Evolutionary conservation across 768 basidiomycete genomes (phyloP).

Genomic region (Suillus bovinus): DNA sequence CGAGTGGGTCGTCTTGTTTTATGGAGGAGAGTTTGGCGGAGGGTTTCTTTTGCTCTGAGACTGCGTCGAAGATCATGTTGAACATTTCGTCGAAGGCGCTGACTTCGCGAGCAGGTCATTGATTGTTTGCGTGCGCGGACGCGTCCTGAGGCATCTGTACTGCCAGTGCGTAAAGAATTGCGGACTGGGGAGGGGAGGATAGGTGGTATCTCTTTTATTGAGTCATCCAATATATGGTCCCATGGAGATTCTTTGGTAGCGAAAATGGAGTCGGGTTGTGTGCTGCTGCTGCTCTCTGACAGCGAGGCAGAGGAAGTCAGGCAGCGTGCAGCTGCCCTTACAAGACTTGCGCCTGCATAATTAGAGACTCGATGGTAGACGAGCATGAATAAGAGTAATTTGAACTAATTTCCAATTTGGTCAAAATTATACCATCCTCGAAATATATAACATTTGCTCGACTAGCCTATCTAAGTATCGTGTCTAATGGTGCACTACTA

Average conservation of each 20-base stretch:
- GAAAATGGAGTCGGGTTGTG: constrained; percentile 33
- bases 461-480: neutral
- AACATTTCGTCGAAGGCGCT: constrained; percentile 74
- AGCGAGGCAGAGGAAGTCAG: neutral
- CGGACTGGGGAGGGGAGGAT: constrained; percentile 21
- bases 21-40: constrained; percentile 12
- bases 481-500: neutral
- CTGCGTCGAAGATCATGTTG: constrained; percentile 63
- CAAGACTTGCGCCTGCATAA: constrained; percentile 6
- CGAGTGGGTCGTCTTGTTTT: neutral
- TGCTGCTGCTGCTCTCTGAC: neutral
- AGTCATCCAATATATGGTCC: constrained; percentile 54
- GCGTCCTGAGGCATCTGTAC: neutral
- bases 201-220: constrained; percentile 34
- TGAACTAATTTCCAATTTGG: neutral
- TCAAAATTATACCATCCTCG: neutral
- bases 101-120: constrained; percentile 69
- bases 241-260: constrained; percentile 41
- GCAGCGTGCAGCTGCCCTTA: constrained; percentile 10
- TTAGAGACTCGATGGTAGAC: constrained; percentile 15
- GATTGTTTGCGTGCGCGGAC: constrained; percentile 44
- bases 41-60: constrained; percentile 34
- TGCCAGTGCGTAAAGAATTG: constrained; percentile 16
- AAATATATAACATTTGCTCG: neutral
- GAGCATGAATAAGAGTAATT: constrained; percentile 18